A percentile compares a stretch with the other conserved stretches of the same genome.
These are phyloP conservation scores for Talaromyces sp. DNA, from an alignment of 2,329 filamentous ascomycete genomes.

Conservation along the genomic window DNA sequence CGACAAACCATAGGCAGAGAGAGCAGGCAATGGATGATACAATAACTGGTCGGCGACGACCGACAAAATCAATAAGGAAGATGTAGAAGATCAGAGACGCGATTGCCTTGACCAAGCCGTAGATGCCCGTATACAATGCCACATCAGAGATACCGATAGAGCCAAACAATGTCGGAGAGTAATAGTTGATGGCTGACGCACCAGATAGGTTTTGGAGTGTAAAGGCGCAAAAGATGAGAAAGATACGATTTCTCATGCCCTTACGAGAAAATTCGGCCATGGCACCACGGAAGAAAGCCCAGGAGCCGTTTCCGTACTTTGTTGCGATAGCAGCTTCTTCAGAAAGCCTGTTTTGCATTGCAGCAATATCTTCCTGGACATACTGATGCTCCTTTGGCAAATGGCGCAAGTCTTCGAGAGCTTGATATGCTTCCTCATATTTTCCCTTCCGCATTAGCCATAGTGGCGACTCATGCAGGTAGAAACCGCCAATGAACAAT, in stretches of 20 bases:
- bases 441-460: slow-evolving; percentile 68
- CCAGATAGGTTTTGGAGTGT: not conserved
- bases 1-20: slow-evolving; percentile 22
- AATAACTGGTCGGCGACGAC: slow-evolving; percentile 20
- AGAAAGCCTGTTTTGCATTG: slow-evolving; percentile 55
- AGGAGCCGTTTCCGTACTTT: slow-evolving; percentile 24
- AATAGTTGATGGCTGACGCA: slow-evolving; percentile 5
- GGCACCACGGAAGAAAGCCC: slow-evolving; percentile 25
- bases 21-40: slow-evolving; percentile 22
- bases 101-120: slow-evolving; percentile 23
- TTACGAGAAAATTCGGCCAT: slow-evolving; percentile 19
- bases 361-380: slow-evolving; percentile 69
- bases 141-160: slow-evolving; percentile 22
- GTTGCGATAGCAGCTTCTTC: slow-evolving; percentile 42
- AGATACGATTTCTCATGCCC: slow-evolving; percentile 42
- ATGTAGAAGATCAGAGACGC: slow-evolving; percentile 23
- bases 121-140: slow-evolving; percentile 23
- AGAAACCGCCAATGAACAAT: slow-evolving; percentile 55
- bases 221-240: not conserved
- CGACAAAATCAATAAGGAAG: slow-evolving; percentile 22
- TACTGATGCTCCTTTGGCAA: slow-evolving; percentile 52
- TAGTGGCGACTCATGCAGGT: slow-evolving; percentile 63
- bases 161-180: slow-evolving; percentile 21
- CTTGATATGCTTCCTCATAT: slow-evolving; percentile 61
- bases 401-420: slow-evolving; percentile 48